Evolutionary conservation across 1,284 basidiomycete genomes (phyloP).

Genomic region (Boletus sp.): DNA sequence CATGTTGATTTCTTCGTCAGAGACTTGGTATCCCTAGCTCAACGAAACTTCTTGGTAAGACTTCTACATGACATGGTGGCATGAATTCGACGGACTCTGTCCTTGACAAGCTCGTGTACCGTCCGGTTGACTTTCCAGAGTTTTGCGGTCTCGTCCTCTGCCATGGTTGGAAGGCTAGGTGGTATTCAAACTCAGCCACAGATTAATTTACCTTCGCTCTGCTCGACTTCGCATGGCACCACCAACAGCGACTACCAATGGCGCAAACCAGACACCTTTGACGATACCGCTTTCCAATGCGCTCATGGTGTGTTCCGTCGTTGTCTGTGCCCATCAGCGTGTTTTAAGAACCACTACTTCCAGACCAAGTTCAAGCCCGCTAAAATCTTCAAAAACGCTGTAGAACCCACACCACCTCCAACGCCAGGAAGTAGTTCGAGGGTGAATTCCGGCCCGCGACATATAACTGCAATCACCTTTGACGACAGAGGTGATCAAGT

Average conservation of each 20-base stretch:
- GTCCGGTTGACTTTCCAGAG: constrained; percentile 97
- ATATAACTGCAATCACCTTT: constrained; percentile 86
- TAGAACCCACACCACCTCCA: constrained; percentile 56
- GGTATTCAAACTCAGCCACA: constrained; percentile 33
- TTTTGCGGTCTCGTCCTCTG: constrained; percentile 75
- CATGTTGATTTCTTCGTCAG: constrained; percentile 89
- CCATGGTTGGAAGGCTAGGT: constrained; percentile 39
- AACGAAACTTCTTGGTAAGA: constrained; percentile 19
- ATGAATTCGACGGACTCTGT: constrained; percentile 59
- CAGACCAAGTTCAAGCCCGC: constrained; percentile 80
- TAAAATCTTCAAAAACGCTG: constrained; percentile 80
- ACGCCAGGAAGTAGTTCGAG: constrained; percentile 43
- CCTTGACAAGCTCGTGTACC: constrained; percentile 93
- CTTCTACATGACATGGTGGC: constrained; percentile 1
- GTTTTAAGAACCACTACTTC: constrained; percentile 2
- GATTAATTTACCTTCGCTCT: constrained; percentile 1
- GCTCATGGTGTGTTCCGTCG: constrained; percentile 42
- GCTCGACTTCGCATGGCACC: constrained; percentile 21
- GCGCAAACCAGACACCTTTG: constrained; percentile 26
- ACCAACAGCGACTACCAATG: constrained; percentile 36
- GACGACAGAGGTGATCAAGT: constrained; percentile 87
- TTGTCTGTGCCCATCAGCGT: neutral
- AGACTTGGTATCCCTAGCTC: constrained; percentile 78
- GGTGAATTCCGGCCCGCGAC: constrained; percentile 47
- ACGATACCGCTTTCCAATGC: constrained; percentile 39